phyloP scores from a whole-genome alignment of 2,329 filamentous ascomycete species.

The Pestalotiopsis sp. region DNA sequence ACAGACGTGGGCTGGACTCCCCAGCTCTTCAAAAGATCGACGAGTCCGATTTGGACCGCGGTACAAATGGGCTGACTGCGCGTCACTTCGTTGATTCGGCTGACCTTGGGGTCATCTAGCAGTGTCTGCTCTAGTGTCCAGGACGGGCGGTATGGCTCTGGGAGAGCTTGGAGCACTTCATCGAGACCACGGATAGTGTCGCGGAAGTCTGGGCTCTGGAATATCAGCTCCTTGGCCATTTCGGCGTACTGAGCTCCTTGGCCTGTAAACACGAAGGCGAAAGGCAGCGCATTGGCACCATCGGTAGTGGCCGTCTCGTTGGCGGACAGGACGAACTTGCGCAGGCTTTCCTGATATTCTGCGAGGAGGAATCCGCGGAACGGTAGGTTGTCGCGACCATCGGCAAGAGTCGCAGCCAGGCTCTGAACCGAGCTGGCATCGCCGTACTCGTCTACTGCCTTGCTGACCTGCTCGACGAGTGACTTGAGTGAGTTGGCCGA shows the following conservation, averaged over 20 bases:
- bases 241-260: conserved; percentile 9
- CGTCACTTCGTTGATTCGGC: background rate
- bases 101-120: background rate
- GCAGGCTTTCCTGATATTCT: too few relatives aligned
- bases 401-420: background rate
- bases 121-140: background rate
- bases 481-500: conserved; percentile 3
- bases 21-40: conserved; percentile 32
- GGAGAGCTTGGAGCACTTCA: background rate
- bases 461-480: background rate
- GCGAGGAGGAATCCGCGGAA: conserved; percentile 10
- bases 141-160: background rate
- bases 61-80: conserved; percentile 40
- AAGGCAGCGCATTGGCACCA: background rate
- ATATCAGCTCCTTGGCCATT: background rate
- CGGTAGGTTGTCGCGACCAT: background rate
- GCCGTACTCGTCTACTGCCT: background rate
- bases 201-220: background rate
- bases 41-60: conserved; percentile 42
- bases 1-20: conserved; percentile 29
- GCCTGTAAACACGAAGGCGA: background rate
- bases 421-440: background rate
- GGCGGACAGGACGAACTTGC: background rate
- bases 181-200: background rate
- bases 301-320: background rate